Evolutionary conservation across 2,329 filamentous ascomycete genomes (phyloP).

Genomic region (Cadophora luteo-olivacea): DNA sequence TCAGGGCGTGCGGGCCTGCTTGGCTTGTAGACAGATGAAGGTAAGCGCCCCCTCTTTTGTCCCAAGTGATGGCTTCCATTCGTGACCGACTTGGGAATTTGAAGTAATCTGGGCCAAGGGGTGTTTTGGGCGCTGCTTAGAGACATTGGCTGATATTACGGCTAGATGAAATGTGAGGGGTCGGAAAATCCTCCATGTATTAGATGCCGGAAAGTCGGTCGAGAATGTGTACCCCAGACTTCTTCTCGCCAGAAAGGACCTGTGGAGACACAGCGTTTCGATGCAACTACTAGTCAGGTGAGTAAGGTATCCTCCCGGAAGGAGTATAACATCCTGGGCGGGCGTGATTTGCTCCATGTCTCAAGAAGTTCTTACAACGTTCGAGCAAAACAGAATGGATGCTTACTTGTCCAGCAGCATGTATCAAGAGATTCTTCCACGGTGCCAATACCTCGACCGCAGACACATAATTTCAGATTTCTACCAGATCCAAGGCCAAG

Average conservation of each 20-base stretch:
- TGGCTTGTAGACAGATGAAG: constrained; percentile 28
- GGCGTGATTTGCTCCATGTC: not conserved
- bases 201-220: constrained; percentile 23
- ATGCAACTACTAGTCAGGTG: not conserved
- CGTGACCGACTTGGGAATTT: too few relatives aligned
- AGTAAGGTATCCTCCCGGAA: not conserved
- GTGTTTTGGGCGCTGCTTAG: not conserved
- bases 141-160: not conserved
- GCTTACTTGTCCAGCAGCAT: not conserved
- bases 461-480: not conserved
- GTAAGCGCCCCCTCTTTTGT: constrained; percentile 1
- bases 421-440: not conserved
- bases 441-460: not conserved
- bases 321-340: not conserved
- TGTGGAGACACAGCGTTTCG: not conserved
- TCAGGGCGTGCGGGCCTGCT: constrained; percentile 19
- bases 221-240: constrained; percentile 23
- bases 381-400: not conserved
- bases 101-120: too few relatives aligned
- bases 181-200: constrained; percentile 23
- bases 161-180: constrained; percentile 29
- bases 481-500: not conserved
- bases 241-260: not conserved
- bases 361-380: not conserved
- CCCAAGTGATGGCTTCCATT: not conserved